Evolutionary conservation across 2,329 filamentous ascomycete species (phyloP), one percentile per base, ranked within the genome.

Genomic region (Colletotrichum echinochloae): DNA sequence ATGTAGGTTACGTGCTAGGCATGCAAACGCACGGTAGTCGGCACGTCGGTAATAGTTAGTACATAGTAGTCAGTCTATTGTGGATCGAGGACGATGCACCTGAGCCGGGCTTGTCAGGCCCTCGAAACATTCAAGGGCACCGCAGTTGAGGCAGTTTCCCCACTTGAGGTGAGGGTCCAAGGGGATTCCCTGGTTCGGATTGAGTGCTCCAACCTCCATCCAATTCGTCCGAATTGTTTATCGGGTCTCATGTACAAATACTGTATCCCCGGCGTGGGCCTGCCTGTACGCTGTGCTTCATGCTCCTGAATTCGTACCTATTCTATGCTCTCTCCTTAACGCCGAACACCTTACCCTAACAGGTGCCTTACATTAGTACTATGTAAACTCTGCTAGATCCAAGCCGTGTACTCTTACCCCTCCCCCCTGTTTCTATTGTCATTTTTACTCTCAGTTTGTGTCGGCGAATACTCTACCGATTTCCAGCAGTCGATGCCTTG

Each of bases 91-190:
- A 59, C 51, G 14, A 49, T 30, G 33, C 41, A 60, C 54, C 62
- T 49, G 41, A 59, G 41, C 23, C 30, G n/a, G 26, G 48, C 8
- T 18, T 28, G 26, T 6, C 26, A 35, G 39, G 55, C 39, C 60
- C 41, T n/a, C 66, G 44, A 70, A 70, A 66, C 63, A 70, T 70
- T 51, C 26, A 46, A 30, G 62, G 61, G 54, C 62, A 60, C 62
- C 54, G 66, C 44, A 20, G 26, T 39, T 65, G 44, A 62, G 51
- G 60, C 66, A 69, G 61, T 60, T 60, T 60, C 18, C 16, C 14
- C 51, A 4, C 1, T 23, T 16, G 12, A 7, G 44, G 39, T 16
- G 12, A 7, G 44, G 39, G 33, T 52, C 46, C 33, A 52, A 52
- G 33, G 7, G 46, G 33, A 49, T 49, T 61, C 49, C 63, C 55